Percentiles rank a stretch among this genome's conserved stretches.
These are phyloP conservation scores for Aechmea fasciata DNA, from an alignment of 176 grass and related monocot genomes.

Conservation along the genomic window DNA sequence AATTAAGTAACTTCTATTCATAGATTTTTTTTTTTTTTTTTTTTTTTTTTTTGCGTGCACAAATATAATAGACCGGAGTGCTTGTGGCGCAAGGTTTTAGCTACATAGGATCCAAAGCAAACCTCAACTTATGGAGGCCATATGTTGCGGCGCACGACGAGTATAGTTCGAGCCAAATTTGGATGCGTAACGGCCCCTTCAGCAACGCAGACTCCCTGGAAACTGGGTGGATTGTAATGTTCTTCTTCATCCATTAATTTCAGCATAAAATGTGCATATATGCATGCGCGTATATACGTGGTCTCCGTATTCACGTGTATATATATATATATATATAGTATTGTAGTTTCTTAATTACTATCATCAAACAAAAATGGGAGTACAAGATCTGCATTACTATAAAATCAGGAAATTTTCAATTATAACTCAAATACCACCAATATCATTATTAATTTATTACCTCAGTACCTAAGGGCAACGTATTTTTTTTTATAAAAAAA, in stretches of 20 bases:
- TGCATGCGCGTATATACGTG: no score
- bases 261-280: not conserved
- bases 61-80: not conserved
- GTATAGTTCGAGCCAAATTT: not conserved
- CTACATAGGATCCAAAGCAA: not conserved
- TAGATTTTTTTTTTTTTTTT: not conserved
- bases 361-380: no score
- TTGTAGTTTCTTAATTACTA: no score
- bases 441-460: no score
- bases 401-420: no score
- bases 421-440: no score
- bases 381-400: no score
- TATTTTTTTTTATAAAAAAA: no score
- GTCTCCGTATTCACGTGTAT: no score
- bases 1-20: not conserved
- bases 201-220: not conserved
- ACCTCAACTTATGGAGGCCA: slow-evolving; percentile 1
- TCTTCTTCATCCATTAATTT: not conserved
- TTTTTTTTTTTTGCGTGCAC: not conserved
- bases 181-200: not conserved
- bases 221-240: slow-evolving; percentile 2
- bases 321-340: no score
- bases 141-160: not conserved
- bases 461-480: no score
- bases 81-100: not conserved